Evolutionary conservation across 805 yeast species (phyloP).

Genomic region (Suhomyces kilbournensis): DNA sequence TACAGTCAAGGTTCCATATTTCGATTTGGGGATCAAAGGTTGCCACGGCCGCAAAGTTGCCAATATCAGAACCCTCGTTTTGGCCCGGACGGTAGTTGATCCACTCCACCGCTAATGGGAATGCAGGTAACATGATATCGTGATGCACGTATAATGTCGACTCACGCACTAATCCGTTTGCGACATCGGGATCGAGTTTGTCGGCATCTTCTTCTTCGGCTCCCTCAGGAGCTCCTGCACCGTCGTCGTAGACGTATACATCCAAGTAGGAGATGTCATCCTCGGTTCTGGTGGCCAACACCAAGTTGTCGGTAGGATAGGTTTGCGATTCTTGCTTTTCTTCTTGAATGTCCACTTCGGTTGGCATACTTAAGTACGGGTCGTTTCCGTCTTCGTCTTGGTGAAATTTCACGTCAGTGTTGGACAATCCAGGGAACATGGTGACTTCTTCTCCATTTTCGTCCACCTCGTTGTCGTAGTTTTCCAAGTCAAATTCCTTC

Average conservation of each 20-base stretch:
- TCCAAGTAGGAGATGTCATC: slow-evolving; percentile 92
- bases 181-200: slow-evolving; percentile 66
- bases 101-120: slow-evolving; percentile 97
- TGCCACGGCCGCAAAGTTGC: slow-evolving; percentile 94
- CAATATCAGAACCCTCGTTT: slow-evolving; percentile 46
- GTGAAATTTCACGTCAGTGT: slow-evolving; percentile 53
- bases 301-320: slow-evolving; percentile 84
- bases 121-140: slow-evolving; percentile 94
- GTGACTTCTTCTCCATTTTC: slow-evolving; percentile 56
- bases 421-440: slow-evolving; percentile 70
- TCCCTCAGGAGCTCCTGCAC: slow-evolving; percentile 76
- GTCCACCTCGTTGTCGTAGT: slow-evolving; percentile 71
- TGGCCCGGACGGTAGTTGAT: slow-evolving; percentile 67
- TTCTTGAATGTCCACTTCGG: slow-evolving; percentile 62
- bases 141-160: slow-evolving; percentile 88
- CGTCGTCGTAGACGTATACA: slow-evolving; percentile 92
- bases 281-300: slow-evolving; percentile 91
- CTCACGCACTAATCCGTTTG: slow-evolving; percentile 68
- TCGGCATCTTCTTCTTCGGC: slow-evolving; percentile 68
- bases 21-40: slow-evolving; percentile 97
- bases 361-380: slow-evolving; percentile 61
- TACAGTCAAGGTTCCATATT: slow-evolving; percentile 89
- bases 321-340: slow-evolving; percentile 83
- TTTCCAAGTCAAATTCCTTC: slow-evolving; percentile 82
- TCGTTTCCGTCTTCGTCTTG: slow-evolving; percentile 47